Conservation (phyloP, 257 asterid species). For the Solanum pinnatisectum region DNA sequence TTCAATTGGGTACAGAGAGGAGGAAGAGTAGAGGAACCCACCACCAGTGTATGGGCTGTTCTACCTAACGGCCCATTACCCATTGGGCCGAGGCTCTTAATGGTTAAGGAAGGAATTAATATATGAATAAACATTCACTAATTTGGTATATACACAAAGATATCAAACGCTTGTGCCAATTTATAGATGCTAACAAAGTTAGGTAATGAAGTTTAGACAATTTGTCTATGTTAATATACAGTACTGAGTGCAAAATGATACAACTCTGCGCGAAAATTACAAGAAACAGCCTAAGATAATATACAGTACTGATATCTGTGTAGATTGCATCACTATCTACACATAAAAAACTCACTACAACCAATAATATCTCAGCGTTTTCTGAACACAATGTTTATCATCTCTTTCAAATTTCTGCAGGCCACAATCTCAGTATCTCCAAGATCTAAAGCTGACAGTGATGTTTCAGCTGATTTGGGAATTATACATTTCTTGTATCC, state of each 20-base stretch:
- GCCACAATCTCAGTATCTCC: constrained; percentile 58
- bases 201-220: background rate
- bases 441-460: constrained; percentile 22
- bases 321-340: background rate
- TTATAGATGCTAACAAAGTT: background rate
- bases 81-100: background rate
- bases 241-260: background rate
- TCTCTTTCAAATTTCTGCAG: constrained; percentile 70
- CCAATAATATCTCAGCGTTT: constrained; percentile 1
- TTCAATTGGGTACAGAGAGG: background rate
- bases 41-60: background rate
- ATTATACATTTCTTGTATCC: constrained; percentile 78
- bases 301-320: background rate
- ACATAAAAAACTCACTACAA: background rate
- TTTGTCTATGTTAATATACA: constrained; percentile 7
- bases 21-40: background rate
- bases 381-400: constrained; percentile 66
- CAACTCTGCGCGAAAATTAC: background rate
- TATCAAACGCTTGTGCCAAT: background rate
- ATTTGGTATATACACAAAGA: background rate
- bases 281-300: background rate
- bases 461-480: constrained; percentile 50
- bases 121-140: background rate
- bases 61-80: background rate
- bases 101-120: background rate